Base-by-base conservation (phyloP, 352 stramenopile genomes). In the Phytophthora chlamydospora region DNA sequence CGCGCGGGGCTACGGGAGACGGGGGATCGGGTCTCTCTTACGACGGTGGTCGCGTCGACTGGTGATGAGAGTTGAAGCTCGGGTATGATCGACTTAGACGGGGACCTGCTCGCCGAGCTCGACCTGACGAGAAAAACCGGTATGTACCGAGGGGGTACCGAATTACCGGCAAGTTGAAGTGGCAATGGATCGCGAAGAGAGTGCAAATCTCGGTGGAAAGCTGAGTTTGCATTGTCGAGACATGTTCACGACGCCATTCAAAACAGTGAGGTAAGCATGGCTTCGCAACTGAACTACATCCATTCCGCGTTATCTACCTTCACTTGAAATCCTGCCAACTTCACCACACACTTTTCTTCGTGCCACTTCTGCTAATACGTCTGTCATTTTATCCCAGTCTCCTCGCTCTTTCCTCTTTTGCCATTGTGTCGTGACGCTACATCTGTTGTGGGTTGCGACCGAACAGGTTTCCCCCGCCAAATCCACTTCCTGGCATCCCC, bases 371-470 rank as follows among this genome's bases (percentile, higher is more conserved):
- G 24, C 24, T 29, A 29, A 29, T 29, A 29, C 24, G 24, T 29
- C 24, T 29, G 2, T 29, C 24, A 29, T 29, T 6, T 29, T 29
- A 41, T 21, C 11, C 32, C 39, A 9, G 13, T 32, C 8, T 36
- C 17, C 36, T 41, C 19, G n/a, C 21, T 33, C 27, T 31, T 42
- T 41, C 38, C 24, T 29, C 24, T 29, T 29, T 3, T 29, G 24
- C 2, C 24, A 29, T 29, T 46, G 14, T 6, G 4, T 29, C 24
- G 24, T 6, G 2, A 16, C 16, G 46, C 36, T 58, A 66, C 54
- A 70, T 67, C 49, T 71, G 40, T 11, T 53, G 48, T 13, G 48
- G 27, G 21, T 62, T 57, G 21, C 56, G 48, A 5, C 43, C 34
- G 42, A 68, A 61, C 24, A 31, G 34, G 7, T 27, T 65, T 14